phyloP scores from a whole-genome alignment of 176 grass and related monocot species.

The Lolium perenne region DNA sequence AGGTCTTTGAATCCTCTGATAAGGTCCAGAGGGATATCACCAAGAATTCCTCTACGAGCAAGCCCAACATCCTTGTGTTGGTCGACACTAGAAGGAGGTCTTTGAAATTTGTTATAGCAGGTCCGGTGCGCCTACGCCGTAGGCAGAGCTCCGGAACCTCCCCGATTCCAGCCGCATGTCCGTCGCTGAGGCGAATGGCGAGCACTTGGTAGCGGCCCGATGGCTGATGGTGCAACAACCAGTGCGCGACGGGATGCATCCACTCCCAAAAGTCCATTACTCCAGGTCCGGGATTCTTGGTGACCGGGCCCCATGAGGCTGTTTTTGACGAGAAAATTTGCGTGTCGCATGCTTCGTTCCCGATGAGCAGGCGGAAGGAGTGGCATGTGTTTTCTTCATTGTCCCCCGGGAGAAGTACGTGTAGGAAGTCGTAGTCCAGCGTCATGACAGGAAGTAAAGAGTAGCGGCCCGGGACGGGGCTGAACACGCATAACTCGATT shows the following conservation, averaged over 20 bases:
- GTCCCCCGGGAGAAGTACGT: too few relatives aligned
- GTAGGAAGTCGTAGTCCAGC: too few relatives aligned
- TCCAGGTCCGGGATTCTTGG: too few relatives aligned
- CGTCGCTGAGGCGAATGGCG: not conserved
- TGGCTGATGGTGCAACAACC: not conserved
- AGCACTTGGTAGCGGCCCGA: not conserved
- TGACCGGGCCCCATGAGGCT: too few relatives aligned
- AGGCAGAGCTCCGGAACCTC: not conserved
- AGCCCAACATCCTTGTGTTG: not conserved
- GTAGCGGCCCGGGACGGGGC: not conserved
- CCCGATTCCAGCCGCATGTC: not conserved
- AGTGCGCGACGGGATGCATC: not conserved
- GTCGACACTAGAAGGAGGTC: constrained; percentile 11
- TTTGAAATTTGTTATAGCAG: not conserved
- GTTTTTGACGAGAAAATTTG: too few relatives aligned
- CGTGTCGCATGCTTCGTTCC: too few relatives aligned
- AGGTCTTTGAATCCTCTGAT: not conserved
- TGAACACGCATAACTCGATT: not conserved
- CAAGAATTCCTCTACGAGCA: not conserved
- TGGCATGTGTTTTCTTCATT: not conserved
- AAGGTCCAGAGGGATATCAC: constrained; percentile 17
- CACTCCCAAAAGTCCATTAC: too few relatives aligned
- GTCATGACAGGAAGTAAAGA: not conserved
- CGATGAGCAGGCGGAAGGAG: not conserved
- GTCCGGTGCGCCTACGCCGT: not conserved